phyloP scores from a whole-genome alignment of 768 basidiomycete genomes.

The Rhizopogon roseolus region DNA sequence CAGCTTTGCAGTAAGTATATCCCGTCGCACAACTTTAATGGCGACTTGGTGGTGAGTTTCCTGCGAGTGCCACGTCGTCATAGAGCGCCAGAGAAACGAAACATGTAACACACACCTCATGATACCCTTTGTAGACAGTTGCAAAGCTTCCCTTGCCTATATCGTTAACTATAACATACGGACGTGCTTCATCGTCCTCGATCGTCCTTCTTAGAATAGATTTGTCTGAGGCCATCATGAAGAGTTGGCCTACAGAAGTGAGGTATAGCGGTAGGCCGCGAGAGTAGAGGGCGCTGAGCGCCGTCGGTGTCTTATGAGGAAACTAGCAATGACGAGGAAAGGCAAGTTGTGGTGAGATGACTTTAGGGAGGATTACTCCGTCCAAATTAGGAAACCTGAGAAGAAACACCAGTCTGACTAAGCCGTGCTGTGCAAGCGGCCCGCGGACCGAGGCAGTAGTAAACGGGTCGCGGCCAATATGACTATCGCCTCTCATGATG shows the following conservation, averaged over 20 bases:
- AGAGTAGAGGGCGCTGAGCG: background rate
- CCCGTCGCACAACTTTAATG: conserved; percentile 89
- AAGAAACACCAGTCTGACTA: background rate
- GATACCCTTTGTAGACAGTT: conserved; percentile 91
- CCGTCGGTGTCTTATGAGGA: background rate
- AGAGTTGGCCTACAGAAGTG: background rate
- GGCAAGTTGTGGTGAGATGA: background rate
- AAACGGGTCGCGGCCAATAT: too few relatives aligned
- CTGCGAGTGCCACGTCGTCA: conserved; percentile 33
- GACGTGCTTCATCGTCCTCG: conserved; percentile 69
- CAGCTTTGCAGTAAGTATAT: conserved; percentile 85
- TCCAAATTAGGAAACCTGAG: conserved; percentile 1
- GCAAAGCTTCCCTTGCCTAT: conserved; percentile 94
- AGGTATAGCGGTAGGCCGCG: conserved; percentile 1
- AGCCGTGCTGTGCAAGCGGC: background rate
- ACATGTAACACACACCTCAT: conserved; percentile 55
- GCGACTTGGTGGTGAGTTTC: conserved; percentile 78
- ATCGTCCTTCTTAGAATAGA: conserved; percentile 19
- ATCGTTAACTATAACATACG: conserved; percentile 71
- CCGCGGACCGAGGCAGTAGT: too few relatives aligned
- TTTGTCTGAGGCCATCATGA: conserved; percentile 24
- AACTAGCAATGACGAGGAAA: background rate
- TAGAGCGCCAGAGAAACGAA: background rate
- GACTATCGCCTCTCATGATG: too few relatives aligned
- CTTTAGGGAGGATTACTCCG: background rate